phyloP scores from a whole-genome alignment of 768 basidiomycete genomes.

The Boletus eberwhitei region DNA sequence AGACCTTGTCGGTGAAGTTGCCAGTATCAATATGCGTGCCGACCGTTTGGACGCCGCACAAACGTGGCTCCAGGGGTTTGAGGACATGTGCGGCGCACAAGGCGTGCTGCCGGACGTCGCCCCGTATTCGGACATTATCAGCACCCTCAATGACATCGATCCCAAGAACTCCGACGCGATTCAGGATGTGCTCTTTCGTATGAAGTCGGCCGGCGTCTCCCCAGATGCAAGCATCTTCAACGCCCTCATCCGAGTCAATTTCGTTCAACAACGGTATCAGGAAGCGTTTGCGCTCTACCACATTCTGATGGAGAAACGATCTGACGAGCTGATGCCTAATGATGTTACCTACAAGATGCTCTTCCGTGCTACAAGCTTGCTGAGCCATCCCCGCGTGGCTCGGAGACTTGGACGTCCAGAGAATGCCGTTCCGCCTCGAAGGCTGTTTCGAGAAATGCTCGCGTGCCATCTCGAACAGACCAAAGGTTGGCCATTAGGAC shows the following conservation, averaged over 20 bases:
- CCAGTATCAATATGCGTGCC: constrained; percentile 34
- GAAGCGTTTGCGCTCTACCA: constrained; percentile 45
- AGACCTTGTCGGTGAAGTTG: constrained; percentile 36
- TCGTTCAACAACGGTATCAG: constrained; percentile 28
- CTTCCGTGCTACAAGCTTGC: constrained; percentile 33
- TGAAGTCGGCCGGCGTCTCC: constrained; percentile 36
- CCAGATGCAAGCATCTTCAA: constrained; percentile 47
- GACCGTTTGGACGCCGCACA: constrained; percentile 31
- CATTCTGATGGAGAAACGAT: constrained; percentile 34
- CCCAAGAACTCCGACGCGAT: constrained; percentile 31
- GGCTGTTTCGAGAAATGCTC: constrained; percentile 46
- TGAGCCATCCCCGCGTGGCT: constrained; percentile 14
- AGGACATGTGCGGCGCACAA: constrained; percentile 20
- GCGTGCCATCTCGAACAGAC: constrained; percentile 29
- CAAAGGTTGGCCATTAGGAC: constrained; percentile 9
- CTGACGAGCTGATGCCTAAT: constrained; percentile 33
- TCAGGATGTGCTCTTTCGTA: constrained; percentile 37
- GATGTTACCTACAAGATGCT: constrained; percentile 46
- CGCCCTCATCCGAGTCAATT: constrained; percentile 41
- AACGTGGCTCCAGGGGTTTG: constrained; percentile 27
- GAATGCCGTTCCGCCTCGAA: constrained; percentile 35
- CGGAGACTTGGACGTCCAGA: constrained; percentile 22
- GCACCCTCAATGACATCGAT: constrained; percentile 32
- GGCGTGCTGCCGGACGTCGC: constrained; percentile 11
- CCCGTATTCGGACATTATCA: constrained; percentile 41